Base-by-base conservation (phyloP, 2,329 filamentous ascomycete genomes). In the Pseudogymnoascus sp. region DNA sequence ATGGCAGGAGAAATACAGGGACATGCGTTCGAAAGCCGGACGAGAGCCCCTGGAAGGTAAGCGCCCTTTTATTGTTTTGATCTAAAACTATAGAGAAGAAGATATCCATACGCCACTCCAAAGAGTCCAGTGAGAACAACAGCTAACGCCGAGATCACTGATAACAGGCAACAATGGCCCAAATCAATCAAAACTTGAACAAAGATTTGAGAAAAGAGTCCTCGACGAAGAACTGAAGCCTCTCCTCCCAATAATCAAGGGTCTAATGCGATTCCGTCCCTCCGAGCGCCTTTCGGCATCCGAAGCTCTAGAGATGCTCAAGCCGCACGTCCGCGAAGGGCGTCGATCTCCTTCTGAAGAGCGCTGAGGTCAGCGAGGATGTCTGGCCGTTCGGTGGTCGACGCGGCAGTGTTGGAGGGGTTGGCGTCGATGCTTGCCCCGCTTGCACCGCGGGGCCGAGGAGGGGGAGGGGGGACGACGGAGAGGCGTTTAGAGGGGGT, bases 291-390 rank as follows among this genome's bases (percentile, higher is more conserved):
- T 53, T 18, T 49, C 60, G 16, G 60, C 60, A 61, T 61, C 38
- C 18, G 6, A 46, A 49, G 38, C 60, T 3, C 60, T 61, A 7
- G 60, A 42, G 25, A 18, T 49, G 25, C 37, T 61, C 18, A 56
- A 34, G 49, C 9, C 3, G 14, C 49, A 56, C 28, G 75, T 6
- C 76, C 79, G 69, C 83, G 77, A 49, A 88, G 70, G 3, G 84
- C 88, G 75, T 93, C 89, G 40, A 93, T 89, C 71, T 93, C 90
- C 71, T 83, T 82, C 75, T 91, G 89, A 66, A 93, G 75, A 21
- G 86, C 85, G 56, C 84, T 83, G 63, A 93, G 75, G 72, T 93
- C 88, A 1, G 88, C 88, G 67, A 93, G 74, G 64, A 93, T 90
- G 70, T 89, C 84, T 43, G 75, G 74, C 1, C 77, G n/a, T 36